Conservation (phyloP, 345 rosid species). For the Euphorbia lathyris region DNA sequence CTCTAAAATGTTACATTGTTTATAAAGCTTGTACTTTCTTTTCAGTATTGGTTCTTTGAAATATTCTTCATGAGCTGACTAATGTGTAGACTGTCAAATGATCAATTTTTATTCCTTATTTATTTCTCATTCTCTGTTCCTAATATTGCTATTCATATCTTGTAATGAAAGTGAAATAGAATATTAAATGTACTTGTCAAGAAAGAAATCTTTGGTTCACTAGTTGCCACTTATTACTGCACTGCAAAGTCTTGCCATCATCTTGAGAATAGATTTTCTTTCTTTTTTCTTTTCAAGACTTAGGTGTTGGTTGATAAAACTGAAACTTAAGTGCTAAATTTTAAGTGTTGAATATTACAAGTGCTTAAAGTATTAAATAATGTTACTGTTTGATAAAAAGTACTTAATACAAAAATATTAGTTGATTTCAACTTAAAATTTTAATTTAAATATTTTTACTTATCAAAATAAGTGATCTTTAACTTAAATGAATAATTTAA, state of each 20-base stretch:
- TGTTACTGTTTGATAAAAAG: too few species aligned
- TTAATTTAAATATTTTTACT: too few species aligned
- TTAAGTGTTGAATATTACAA: too few species aligned
- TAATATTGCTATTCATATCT: neutral
- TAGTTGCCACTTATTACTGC: neutral
- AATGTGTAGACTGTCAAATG: neutral
- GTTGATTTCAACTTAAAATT: too few species aligned
- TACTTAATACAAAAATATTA: too few species aligned
- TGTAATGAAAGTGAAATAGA: neutral
- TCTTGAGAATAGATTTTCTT: neutral
- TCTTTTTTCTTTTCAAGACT: neutral
- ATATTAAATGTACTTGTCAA: neutral
- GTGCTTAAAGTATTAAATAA: too few species aligned
- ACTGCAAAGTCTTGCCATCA: neutral
- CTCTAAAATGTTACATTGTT: neutral
- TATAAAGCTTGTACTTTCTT: neutral
- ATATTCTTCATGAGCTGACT: too few species aligned
- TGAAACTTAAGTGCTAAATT: too few species aligned
- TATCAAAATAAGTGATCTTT: too few species aligned
- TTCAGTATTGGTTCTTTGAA: neutral
- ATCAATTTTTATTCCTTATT: neutral
- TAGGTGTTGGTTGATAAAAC: too few species aligned
- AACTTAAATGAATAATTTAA: too few species aligned
- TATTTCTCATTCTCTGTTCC: neutral
- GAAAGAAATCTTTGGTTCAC: neutral